A percentile compares a stretch with the other conserved stretches of the same genome.
These are phyloP conservation scores for Paraurostyla sp. DNA, from an alignment of 73 alveolate genomes.

Conservation along the genomic window DNA sequence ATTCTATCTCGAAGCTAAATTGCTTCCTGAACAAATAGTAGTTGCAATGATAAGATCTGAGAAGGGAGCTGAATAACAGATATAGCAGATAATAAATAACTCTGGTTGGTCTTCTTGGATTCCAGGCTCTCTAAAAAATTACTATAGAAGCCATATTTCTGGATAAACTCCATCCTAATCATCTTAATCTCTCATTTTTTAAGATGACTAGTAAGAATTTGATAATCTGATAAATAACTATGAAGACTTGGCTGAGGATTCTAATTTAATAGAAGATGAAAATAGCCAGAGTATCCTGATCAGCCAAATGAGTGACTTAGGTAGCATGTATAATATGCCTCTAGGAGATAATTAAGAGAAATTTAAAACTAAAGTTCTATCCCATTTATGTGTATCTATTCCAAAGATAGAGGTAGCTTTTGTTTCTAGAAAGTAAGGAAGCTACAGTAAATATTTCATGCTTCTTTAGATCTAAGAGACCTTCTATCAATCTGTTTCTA, in stretches of 20 bases:
- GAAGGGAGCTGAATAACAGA: constrained; percentile 9
- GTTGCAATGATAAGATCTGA: constrained; percentile 31
- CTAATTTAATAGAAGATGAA: constrained; percentile 10
- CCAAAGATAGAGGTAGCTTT: constrained; percentile 24
- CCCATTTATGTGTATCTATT: constrained; percentile 1
- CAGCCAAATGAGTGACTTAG: background rate
- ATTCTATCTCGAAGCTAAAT: background rate
- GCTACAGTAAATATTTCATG: constrained; percentile 31
- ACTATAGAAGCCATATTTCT: constrained; percentile 29
- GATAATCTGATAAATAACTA: constrained; percentile 7
- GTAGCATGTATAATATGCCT: background rate
- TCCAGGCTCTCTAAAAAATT: constrained; percentile 23
- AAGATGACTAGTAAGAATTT: constrained; percentile 1
- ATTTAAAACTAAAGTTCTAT: background rate
- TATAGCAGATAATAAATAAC: constrained; percentile 24
- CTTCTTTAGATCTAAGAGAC: background rate
- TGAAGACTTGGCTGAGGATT: constrained; percentile 32
- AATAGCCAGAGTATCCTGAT: background rate
- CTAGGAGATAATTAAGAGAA: background rate
- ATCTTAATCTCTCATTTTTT: background rate
- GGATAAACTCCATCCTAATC: background rate
- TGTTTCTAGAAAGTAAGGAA: constrained; percentile 26
- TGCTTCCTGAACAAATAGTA: constrained; percentile 53
- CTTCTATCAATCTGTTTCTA: constrained; percentile 2
- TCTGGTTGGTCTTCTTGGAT: constrained; percentile 57